A percentile compares a stretch with the other conserved stretches of the same genome.
These are phyloP conservation scores for Crithidia acanthocephali DNA, from an alignment of 208 protist genomes.

Conservation along the genomic window DNA sequence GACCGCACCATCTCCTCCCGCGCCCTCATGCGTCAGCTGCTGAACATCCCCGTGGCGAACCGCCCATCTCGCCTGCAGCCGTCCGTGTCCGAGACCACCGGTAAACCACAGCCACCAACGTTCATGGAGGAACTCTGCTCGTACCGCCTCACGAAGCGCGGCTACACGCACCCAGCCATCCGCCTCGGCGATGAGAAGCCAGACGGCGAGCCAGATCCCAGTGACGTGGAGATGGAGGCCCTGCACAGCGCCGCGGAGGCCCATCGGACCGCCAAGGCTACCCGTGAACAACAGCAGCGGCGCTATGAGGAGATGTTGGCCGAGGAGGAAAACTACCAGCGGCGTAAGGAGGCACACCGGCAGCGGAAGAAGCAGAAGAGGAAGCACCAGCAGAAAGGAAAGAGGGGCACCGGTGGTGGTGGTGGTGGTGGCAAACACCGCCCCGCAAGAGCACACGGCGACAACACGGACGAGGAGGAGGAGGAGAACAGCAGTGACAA, in stretches of 20 bases:
- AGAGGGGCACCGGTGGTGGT: not conserved
- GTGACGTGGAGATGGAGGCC: constrained; percentile 57
- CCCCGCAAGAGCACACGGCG: not conserved
- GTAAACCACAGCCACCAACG: constrained; percentile 47
- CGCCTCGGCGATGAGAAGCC: not conserved
- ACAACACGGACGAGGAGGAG: not conserved
- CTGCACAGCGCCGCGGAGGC: constrained; percentile 33
- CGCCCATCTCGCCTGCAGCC: constrained; percentile 51
- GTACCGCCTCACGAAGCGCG: constrained; percentile 67
- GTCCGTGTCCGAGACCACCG: not conserved
- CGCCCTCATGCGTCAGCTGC: constrained; percentile 72
- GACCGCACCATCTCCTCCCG: constrained; percentile 76
- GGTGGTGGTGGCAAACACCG: too few relatives aligned
- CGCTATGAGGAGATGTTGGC: constrained; percentile 39
- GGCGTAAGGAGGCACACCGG: constrained; percentile 21
- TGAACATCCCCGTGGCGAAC: constrained; percentile 71
- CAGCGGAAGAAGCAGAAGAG: constrained; percentile 10
- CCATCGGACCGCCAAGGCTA: constrained; percentile 18
- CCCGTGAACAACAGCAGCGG: constrained; percentile 33
- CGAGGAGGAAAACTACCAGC: constrained; percentile 25
- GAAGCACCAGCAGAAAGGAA: not conserved
- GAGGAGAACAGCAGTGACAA: not conserved
- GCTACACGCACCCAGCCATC: constrained; percentile 17
- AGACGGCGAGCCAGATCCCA: constrained; percentile 45
- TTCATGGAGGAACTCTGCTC: constrained; percentile 88